Conservation (phyloP, 2,329 filamentous ascomycete species). For the Ophiosphaerella herpotricha region DNA sequence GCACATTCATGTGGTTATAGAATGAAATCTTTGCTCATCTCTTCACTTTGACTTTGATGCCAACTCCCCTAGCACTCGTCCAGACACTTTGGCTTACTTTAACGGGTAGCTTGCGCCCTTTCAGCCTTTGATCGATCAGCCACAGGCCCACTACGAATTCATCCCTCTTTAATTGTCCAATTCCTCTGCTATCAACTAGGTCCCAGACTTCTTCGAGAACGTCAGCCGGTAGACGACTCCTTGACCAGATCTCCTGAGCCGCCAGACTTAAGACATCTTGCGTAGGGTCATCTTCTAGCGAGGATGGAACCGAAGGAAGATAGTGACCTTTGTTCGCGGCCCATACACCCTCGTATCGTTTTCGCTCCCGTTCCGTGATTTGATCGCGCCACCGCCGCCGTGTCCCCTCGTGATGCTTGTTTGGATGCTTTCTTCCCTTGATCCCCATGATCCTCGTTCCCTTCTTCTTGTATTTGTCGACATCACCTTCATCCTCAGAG, state of each 20-base stretch:
- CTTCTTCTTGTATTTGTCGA: slow-evolving; percentile 57
- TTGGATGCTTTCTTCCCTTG: slow-evolving; percentile 60
- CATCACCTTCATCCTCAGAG: slow-evolving; percentile 58
- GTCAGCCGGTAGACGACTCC: slow-evolving; percentile 69
- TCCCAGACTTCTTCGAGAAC: slow-evolving; percentile 79
- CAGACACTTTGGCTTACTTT: slow-evolving; percentile 76
- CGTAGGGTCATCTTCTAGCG: slow-evolving; percentile 31
- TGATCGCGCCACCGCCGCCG: slow-evolving; percentile 77
- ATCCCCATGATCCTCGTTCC: slow-evolving; percentile 61
- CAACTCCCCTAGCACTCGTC: slow-evolving; percentile 64
- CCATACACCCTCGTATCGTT: slow-evolving; percentile 83
- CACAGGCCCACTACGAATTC: slow-evolving; percentile 85
- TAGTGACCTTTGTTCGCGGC: slow-evolving; percentile 73
- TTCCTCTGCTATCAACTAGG: slow-evolving; percentile 64
- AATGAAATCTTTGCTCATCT: background rate
- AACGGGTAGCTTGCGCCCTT: slow-evolving; percentile 75
- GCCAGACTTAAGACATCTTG: slow-evolving; percentile 69
- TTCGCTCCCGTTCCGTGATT: slow-evolving; percentile 73
- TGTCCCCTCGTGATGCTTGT: slow-evolving; percentile 75
- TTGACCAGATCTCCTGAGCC: slow-evolving; percentile 74
- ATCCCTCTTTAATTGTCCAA: slow-evolving; percentile 64
- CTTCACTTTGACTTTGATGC: slow-evolving; percentile 44
- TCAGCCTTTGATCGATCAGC: slow-evolving; percentile 80
- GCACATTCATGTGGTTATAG: background rate
- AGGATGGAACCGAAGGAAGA: slow-evolving; percentile 20